phyloP scores from a whole-genome alignment of 2,329 filamentous ascomycete species.

The Fusarium mangiferae region DNA sequence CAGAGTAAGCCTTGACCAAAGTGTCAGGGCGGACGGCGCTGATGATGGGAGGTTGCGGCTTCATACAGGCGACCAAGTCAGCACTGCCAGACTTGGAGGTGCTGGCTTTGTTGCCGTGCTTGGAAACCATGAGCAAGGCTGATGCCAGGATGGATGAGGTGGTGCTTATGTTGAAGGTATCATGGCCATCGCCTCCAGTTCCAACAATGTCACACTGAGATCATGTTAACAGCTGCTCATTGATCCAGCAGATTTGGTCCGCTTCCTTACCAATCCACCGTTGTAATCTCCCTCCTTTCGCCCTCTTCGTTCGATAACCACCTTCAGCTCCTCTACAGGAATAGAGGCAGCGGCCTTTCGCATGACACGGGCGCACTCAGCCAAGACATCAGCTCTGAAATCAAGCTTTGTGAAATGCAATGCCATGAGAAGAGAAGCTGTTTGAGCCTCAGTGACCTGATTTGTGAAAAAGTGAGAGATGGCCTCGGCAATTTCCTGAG shows the following conservation, averaged over 20 bases:
- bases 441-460: conserved; percentile 86
- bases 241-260: not conserved
- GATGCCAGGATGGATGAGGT: conserved; percentile 93
- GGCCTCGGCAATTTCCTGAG: conserved; percentile 87
- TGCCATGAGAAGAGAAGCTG: conserved; percentile 86
- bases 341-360: conserved; percentile 79
- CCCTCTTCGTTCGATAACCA: conserved; percentile 68
- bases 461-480: conserved; percentile 93
- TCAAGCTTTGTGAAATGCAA: conserved; percentile 92
- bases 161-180: conserved; percentile 98
- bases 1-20: conserved; percentile 77
- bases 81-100: conserved; percentile 96
- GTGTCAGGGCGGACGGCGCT: conserved; percentile 77
- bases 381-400: conserved; percentile 84
- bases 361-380: conserved; percentile 87
- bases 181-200: conserved; percentile 94
- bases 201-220: conserved; percentile 88
- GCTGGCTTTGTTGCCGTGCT: conserved; percentile 95
- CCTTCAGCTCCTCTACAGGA: conserved; percentile 69
- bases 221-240: conserved; percentile 9
- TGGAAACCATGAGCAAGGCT: conserved; percentile 84
- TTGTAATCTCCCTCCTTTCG: conserved; percentile 77
- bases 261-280: conserved; percentile 79
- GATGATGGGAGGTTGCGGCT: conserved; percentile 78
- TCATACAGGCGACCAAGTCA: conserved; percentile 83